Evolutionary conservation across 2,329 filamentous ascomycete genomes (phyloP).

Genomic region (Botrytis tulipae): DNA sequence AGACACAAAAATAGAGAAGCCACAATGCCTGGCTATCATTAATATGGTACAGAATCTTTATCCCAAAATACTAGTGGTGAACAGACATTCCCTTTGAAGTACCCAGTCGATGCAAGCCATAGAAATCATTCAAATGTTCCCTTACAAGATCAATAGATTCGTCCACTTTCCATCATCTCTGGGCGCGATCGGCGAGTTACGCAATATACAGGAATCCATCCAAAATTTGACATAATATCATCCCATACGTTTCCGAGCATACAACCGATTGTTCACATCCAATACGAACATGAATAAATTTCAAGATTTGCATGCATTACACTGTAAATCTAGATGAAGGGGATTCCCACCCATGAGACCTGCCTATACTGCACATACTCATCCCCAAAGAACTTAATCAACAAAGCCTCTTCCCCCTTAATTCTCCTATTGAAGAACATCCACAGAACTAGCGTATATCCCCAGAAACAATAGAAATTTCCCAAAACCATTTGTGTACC

Average conservation of each 20-base stretch:
- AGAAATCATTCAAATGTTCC: neutral
- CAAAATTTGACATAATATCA: neutral
- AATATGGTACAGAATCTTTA: neutral
- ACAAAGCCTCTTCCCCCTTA: slow-evolving; percentile 70
- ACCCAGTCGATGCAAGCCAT: neutral
- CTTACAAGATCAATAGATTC: neutral
- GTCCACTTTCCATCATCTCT: neutral
- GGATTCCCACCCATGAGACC: slow-evolving; percentile 74
- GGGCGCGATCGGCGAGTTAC: neutral
- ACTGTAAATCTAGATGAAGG: slow-evolving; percentile 56
- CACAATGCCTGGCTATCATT: neutral
- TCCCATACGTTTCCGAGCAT: neutral
- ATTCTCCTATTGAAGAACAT: slow-evolving; percentile 78
- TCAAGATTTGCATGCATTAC: slow-evolving; percentile 1
- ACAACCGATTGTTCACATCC: neutral
- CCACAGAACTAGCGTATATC: slow-evolving; percentile 76
- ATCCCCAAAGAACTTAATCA: slow-evolving; percentile 79
- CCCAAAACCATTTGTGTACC: slow-evolving; percentile 89
- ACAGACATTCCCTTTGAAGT: too few species aligned
- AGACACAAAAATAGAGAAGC: neutral
- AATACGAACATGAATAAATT: neutral
- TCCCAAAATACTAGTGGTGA: neutral
- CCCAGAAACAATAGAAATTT: slow-evolving; percentile 74
- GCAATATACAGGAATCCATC: neutral
- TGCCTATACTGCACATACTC: slow-evolving; percentile 75